These are phyloP conservation scores for Phaeosphaeriaceae sp. DNA, from an alignment of 2,329 filamentous ascomycete species.

Conservation along the genomic window DNA sequence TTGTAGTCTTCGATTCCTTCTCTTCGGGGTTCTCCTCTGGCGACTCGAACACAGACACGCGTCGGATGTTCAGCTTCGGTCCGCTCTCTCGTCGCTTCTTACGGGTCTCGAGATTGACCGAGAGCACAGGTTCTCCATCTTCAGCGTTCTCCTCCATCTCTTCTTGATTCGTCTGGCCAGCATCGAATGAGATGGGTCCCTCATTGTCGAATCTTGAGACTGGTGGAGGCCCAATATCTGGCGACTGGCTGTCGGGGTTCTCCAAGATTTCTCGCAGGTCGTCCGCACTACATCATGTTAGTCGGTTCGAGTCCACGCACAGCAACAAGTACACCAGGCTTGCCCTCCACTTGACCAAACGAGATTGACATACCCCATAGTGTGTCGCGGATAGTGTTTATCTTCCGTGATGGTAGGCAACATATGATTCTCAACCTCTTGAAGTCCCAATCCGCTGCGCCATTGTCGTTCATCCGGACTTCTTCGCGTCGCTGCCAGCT, in stretches of 20 bases:
- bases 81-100: slow-evolving; percentile 60
- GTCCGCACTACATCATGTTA: slow-evolving; percentile 57
- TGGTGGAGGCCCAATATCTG: slow-evolving; percentile 69
- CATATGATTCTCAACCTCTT: slow-evolving; percentile 59
- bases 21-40: slow-evolving; percentile 44
- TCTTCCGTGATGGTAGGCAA: slow-evolving; percentile 74
- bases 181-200: slow-evolving; percentile 56
- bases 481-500: slow-evolving; percentile 53
- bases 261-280: slow-evolving; percentile 63
- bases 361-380: slow-evolving; percentile 66
- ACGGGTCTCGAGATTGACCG: slow-evolving; percentile 60
- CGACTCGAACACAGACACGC: slow-evolving; percentile 53
- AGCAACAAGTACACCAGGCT: background rate
- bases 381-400: slow-evolving; percentile 71
- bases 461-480: slow-evolving; percentile 63
- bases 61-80: slow-evolving; percentile 51
- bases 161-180: slow-evolving; percentile 30
- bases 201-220: slow-evolving; percentile 60
- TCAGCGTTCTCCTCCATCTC: slow-evolving; percentile 40
- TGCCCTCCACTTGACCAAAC: background rate
- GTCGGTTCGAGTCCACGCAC: slow-evolving; percentile 6
- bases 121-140: slow-evolving; percentile 47
- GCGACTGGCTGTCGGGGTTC: slow-evolving; percentile 66
- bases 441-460: slow-evolving; percentile 55
- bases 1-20: slow-evolving; percentile 30